Percentiles rank a stretch among this genome's conserved stretches.
phyloP scores from a whole-genome alignment of 768 basidiomycete genomes.

The Daedaleopsis sinensis region DNA sequence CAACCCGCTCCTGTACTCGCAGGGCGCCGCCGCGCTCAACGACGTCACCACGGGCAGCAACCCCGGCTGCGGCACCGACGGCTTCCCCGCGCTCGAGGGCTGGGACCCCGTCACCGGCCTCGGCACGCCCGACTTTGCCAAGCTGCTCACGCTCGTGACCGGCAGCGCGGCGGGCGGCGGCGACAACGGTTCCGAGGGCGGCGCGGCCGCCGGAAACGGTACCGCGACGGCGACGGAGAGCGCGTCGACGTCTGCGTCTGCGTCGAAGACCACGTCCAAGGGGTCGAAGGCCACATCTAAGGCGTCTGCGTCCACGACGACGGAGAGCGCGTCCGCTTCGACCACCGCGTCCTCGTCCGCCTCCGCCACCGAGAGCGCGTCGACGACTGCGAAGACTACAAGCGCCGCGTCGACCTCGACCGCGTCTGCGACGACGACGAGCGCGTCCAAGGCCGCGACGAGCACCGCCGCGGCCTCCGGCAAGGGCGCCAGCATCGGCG shows the following conservation, averaged over 20 bases:
- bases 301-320: not conserved
- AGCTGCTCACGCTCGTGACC: conserved; percentile 21
- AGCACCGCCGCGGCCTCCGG: not conserved
- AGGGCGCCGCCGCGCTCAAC: conserved; percentile 26
- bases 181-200: not conserved
- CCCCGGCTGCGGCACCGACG: conserved; percentile 31
- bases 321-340: not conserved
- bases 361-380: not conserved
- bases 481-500: not conserved
- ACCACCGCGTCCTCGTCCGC: not conserved
- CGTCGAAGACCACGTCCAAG: too few species aligned
- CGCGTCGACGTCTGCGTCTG: not conserved
- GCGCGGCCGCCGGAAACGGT: conserved; percentile 1
- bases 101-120: conserved; percentile 37
- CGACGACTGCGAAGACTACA: not conserved
- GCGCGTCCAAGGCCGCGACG: not conserved
- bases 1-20: conserved; percentile 32
- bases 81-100: conserved; percentile 27
- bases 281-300: too few species aligned
- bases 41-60: conserved; percentile 32
- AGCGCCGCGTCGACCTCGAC: not conserved
- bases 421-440: not conserved
- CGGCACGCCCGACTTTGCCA: conserved; percentile 37
- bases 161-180: conserved; percentile 6
- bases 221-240: not conserved